phyloP scores from a whole-genome alignment of 352 stramenopile genomes.

The Globisporangium parvum region DNA sequence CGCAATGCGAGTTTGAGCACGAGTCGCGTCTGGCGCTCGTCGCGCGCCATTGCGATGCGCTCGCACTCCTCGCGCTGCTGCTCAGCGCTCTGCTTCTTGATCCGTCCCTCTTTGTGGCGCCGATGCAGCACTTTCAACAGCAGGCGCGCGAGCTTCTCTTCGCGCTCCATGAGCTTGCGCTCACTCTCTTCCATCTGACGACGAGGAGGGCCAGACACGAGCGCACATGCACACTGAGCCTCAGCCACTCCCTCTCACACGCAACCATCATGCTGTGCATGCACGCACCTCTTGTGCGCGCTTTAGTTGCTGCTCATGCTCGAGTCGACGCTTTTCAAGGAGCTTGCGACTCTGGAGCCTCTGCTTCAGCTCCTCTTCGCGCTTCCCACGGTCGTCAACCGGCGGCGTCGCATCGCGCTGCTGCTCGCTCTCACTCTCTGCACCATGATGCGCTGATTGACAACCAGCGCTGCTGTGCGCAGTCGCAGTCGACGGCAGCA shows the following conservation, averaged over 20 bases:
- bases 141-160: conserved; percentile 58
- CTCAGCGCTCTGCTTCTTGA: conserved; percentile 33
- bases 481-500: background rate
- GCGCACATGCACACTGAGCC: background rate
- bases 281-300: conserved; percentile 29
- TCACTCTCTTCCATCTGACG: conserved; percentile 49
- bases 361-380: conserved; percentile 41
- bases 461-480: background rate
- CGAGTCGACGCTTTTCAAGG: conserved; percentile 29
- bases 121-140: conserved; percentile 51
- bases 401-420: conserved; percentile 1
- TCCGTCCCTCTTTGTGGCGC: conserved; percentile 37
- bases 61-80: conserved; percentile 67
- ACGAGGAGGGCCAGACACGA: background rate
- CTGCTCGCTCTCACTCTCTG: conserved; percentile 7
- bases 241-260: background rate
- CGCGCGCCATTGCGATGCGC: conserved; percentile 55
- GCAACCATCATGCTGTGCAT: background rate
- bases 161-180: conserved; percentile 58
- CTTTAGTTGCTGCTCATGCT: conserved; percentile 29
- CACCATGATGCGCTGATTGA: background rate
- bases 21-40: conserved; percentile 55
- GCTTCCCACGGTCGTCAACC: conserved; percentile 21
- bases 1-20: conserved; percentile 34
- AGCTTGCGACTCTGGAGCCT: conserved; percentile 32